Base-by-base conservation (phyloP, 495 filamentous ascomycete species). In the Neurospora sp. region DNA sequence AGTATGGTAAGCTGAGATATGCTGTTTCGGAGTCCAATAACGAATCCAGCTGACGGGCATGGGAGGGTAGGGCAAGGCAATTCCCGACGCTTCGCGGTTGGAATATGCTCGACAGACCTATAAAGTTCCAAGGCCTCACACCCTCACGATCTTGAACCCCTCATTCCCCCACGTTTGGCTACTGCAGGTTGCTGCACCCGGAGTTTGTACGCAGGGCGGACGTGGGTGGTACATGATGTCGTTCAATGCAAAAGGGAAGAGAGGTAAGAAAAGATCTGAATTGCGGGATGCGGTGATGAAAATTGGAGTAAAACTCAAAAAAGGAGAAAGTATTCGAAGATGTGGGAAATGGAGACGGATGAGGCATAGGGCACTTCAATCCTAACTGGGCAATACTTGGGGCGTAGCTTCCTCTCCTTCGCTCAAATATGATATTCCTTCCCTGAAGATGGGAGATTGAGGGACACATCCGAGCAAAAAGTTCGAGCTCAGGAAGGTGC, bases 161-260 rank as follows among this genome's bases (percentile, higher is more conserved):
- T 75, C 76, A 76, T 23, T 79, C 79, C 81, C 79, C 81, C 78
- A 82, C 81, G 81, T 80, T 81, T 77, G 72, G 71, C 78, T 81
- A 80, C 80, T 82, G 80, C 80, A 74, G 59, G 71, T 77, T 74
- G 7, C 74, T 76, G 78, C 78, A 77, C 27, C 70, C 23, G 37
- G 10, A 18, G 35, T n/a, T 38, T 59, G 41, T 20, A 16, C n/a
- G 39, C 31, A 70, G 59, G 11, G 39, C 71, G 38, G 23, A 2
- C 59, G 35, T 62, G 39, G 40, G 31, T 18, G 18, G 16, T 42
- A 20, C 40, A 54, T 66, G n/a, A 27, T 35, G 40, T n/a, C 23
- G 31, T 14, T 48, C 9, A 20, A 48, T 48, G 44, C 14, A 18
- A 42, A 42, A 2, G 14, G 16, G 40, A 42, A 42, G 40, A 40